These are phyloP conservation scores for Phragmites australis DNA, from an alignment of 176 grass and related monocot species.

Conservation along the genomic window DNA sequence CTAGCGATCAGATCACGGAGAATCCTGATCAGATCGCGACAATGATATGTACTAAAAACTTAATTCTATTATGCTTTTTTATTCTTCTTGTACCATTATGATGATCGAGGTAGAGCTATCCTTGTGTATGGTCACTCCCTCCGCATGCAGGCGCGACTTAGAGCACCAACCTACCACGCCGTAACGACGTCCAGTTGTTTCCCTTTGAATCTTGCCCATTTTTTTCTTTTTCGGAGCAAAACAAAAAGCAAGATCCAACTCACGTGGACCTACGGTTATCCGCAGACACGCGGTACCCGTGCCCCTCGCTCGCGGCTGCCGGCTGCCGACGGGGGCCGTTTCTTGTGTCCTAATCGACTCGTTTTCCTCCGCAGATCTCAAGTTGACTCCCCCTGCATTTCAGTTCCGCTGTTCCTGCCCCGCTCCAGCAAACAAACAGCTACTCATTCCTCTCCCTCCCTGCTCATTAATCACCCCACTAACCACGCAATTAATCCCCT, in stretches of 20 bases:
- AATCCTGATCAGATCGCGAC: too few relatives aligned
- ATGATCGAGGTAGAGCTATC: too few relatives aligned
- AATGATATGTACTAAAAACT: too few relatives aligned
- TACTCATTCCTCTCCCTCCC: neutral
- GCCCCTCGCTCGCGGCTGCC: neutral
- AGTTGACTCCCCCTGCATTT: neutral
- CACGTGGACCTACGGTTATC: neutral
- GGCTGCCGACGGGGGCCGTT: neutral
- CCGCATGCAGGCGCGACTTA: too few relatives aligned
- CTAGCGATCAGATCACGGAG: too few relatives aligned
- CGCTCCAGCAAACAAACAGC: slow-evolving; percentile 7
- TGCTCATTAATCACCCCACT: slow-evolving; percentile 20
- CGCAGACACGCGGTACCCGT: neutral
- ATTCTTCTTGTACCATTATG: too few relatives aligned
- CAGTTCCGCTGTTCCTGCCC: neutral
- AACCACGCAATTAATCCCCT: slow-evolving; percentile 21
- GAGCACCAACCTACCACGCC: too few relatives aligned
- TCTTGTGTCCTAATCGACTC: neutral
- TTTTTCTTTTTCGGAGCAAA: neutral
- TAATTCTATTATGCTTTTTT: too few relatives aligned
- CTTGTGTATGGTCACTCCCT: too few relatives aligned
- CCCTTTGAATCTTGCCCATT: too few relatives aligned
- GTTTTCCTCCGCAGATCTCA: neutral
- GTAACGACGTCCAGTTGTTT: too few relatives aligned
- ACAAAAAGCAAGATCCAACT: slow-evolving; percentile 31